Evolutionary conservation across 2,329 filamentous ascomycete genomes (phyloP), one percentile per base, ranked within the genome.

Genomic region (Nemania diffusa): DNA sequence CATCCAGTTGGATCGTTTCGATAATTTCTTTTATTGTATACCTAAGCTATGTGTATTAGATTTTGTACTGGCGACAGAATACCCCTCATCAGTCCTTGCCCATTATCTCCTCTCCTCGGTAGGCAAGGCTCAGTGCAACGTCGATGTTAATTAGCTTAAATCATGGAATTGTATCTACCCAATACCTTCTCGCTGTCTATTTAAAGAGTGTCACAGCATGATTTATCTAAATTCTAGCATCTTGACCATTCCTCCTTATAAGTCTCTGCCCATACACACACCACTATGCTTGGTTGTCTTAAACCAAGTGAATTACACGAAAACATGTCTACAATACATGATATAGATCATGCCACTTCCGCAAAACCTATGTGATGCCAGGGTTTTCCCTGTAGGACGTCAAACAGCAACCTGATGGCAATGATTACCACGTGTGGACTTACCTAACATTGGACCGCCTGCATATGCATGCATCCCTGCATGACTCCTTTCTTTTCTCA

Each of bases 11-110:
- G 29, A n/a, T 55, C 15, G 15, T 17, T 27, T 60, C 52, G 11
- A 52, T 59, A 17, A 2, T 40, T 56, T 40, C 27, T 20, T 26
- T 32, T 46, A 29, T 32, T 48, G 24, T 46, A 56, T 52, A 17
- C 13, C 2, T 57, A 26, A 32, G 29, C 5, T 20, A 27, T 57
- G n/a, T 57, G 17, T 46, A 37, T 57, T 64, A 66, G 62, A 69
- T 62, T 53, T 64, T n/a, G 59, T 67, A 44, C 64, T 67, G 67
- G 67, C 60, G 44, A 69, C 67, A 64, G 67, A 42, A 60, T 57
- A 52, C 17, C 20, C 26, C 51, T 52, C 42, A 62, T 37, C 44
- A 42, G 4, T n/a, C 42, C 17, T 32, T 46, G 5, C 29, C 27
- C 29, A 26, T 50, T 3, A 17, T 26, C 9, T 46, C 37, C 50